These are phyloP conservation scores for Alternaria solani DNA, from an alignment of 2,329 filamentous ascomycete species.

Conservation along the genomic window DNA sequence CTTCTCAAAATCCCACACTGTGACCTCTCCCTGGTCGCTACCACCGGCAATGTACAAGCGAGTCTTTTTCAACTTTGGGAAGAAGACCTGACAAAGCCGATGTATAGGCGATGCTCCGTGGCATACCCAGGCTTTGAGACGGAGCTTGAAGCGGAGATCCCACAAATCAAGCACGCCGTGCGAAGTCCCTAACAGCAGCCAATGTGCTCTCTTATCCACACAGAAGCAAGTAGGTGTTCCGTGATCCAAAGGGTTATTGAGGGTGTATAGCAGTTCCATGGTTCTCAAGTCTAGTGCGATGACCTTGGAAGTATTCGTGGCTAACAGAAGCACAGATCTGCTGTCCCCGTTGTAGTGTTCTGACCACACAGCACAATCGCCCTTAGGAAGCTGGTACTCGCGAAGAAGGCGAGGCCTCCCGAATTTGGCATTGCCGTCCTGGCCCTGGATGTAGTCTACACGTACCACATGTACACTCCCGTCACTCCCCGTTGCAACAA, in stretches of 20 bases:
- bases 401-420: slow-evolving; percentile 78
- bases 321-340: slow-evolving; percentile 82
- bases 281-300: slow-evolving; percentile 85
- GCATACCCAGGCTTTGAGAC: slow-evolving; percentile 87
- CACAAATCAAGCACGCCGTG: slow-evolving; percentile 93
- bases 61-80: slow-evolving; percentile 74
- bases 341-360: slow-evolving; percentile 88
- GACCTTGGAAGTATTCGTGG: slow-evolving; percentile 85
- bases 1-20: slow-evolving; percentile 95
- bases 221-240: slow-evolving; percentile 92
- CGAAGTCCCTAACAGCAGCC: slow-evolving; percentile 89
- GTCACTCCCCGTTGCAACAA: slow-evolving; percentile 88
- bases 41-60: slow-evolving; percentile 91
- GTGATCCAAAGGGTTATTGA: slow-evolving; percentile 90
- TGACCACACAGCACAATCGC: slow-evolving; percentile 85
- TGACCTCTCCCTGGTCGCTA: slow-evolving; percentile 85
- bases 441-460: slow-evolving; percentile 70
- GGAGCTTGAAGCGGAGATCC: slow-evolving; percentile 94
- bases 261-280: slow-evolving; percentile 80
- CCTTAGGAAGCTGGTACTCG: slow-evolving; percentile 73
- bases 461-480: slow-evolving; percentile 85
- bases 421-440: slow-evolving; percentile 70
- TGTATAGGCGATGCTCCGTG: slow-evolving; percentile 82
- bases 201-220: slow-evolving; percentile 83
- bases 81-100: slow-evolving; percentile 64